Base-by-base conservation (phyloP, 2,329 filamentous ascomycete genomes). In the Fusarium sarcochroum region DNA sequence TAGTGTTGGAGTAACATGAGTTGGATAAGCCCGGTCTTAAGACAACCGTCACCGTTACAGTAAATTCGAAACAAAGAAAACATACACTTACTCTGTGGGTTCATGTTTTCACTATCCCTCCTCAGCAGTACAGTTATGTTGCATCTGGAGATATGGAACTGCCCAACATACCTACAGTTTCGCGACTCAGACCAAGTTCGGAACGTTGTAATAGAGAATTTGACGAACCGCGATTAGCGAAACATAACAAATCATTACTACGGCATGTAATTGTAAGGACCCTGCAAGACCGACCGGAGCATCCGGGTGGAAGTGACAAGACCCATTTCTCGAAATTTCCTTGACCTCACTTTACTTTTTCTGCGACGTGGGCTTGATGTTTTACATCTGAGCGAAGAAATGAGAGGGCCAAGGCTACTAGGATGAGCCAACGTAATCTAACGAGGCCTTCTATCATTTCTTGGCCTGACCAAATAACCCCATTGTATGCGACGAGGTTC, bases 301-400 rank as follows among this genome's bases (percentile, higher is more conserved):
- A 20, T 23, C 27, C 37, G 25, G 35, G 25, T 23, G 27, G n/a
- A 41, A 35, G 45, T 27, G 25, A 46, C 21, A 35, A 32, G 17
- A 46, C 32, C 21, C 46, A 21, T 25, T 47, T 48, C 40, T 41
- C 7, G 9, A 52, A 47, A 40, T 5, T 58, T 27, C 30, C 17
- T 20, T 18, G n/a, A 27, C 41, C 25, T 38, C 25, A 21, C 42
- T 32, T 63, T 69, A 30, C 57, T 69, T 63, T 67, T 70, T 67
- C 62, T 52, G 27, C 62, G 20, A 48, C 46, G 52, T 37, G 50
- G 27, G 51, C 49, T 58, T 69, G 52, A 35, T 49, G 49, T 49
- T 55, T 67, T 42, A 59, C 51, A 49, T 49, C 11, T 20, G 34
- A 40, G 34, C 42, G 23, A 53, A 45, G 40, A 49, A 40, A 50